A percentile compares a stretch with the other conserved stretches of the same genome.
Conservation (phyloP, 2,329 filamentous ascomycete genomes). For the Colletotrichum neosansevieriae region DNA sequence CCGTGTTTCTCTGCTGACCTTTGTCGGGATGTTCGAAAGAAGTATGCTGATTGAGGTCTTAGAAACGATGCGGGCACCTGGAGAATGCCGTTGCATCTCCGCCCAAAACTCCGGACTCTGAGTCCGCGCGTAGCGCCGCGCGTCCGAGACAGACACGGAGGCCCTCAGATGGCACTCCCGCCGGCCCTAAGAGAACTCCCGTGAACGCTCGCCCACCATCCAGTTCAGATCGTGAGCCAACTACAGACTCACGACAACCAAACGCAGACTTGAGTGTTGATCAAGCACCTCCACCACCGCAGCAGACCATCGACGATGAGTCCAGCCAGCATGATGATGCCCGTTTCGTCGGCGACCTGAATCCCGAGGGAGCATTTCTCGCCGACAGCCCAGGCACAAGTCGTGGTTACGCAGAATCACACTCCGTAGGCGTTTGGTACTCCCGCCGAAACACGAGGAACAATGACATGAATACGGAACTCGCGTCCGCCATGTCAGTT, state of each 20-base stretch:
- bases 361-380: conserved; percentile 44
- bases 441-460: conserved; percentile 16
- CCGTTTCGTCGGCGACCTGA: conserved; percentile 43
- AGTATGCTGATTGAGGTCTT: conserved; percentile 1
- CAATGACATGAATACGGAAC: conserved; percentile 2
- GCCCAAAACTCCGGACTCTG: conserved; percentile 6
- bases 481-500: conserved; percentile 23
- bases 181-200: not conserved
- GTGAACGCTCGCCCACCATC: not conserved
- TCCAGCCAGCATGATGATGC: conserved; percentile 34
- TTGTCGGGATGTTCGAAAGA: not conserved
- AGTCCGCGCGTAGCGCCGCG: not conserved
- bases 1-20: not conserved
- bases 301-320: conserved; percentile 21
- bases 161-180: not conserved
- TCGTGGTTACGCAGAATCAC: conserved; percentile 33
- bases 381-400: conserved; percentile 38
- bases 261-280: not conserved
- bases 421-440: conserved; percentile 40
- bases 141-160: not conserved
- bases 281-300: not conserved
- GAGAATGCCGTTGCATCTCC: conserved; percentile 8
- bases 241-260: not conserved
- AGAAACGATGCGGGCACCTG: conserved; percentile 41
- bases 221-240: not conserved